A percentile compares a stretch with the other conserved stretches of the same genome.
These are phyloP conservation scores for Globisporangium perplexum DNA, from an alignment of 352 stramenopile genomes.

Conservation along the genomic window DNA sequence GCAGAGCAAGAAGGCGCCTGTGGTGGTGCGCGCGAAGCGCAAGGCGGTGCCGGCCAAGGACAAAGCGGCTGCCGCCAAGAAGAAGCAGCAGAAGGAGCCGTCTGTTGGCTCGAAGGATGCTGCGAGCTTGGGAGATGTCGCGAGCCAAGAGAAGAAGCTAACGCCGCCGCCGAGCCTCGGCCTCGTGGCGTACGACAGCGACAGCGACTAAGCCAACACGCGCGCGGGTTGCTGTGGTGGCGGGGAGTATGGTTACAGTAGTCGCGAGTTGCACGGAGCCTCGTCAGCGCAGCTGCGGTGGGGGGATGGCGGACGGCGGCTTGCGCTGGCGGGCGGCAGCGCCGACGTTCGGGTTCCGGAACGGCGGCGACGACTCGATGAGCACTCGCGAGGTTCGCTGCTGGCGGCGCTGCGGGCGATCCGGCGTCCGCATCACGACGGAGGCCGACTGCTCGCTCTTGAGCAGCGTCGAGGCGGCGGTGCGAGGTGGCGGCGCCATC, in stretches of 20 bases:
- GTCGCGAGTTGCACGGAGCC: background rate
- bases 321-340: slow-evolving; percentile 16
- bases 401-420: slow-evolving; percentile 56
- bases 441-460: slow-evolving; percentile 9
- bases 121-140: background rate
- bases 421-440: slow-evolving; percentile 74
- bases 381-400: slow-evolving; percentile 40
- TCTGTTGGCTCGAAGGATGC: background rate
- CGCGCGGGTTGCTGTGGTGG: background rate
- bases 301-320: slow-evolving; percentile 9
- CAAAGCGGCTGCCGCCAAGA: slow-evolving; percentile 9
- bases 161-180: slow-evolving; percentile 18
- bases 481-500: slow-evolving; percentile 2
- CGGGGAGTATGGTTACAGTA: background rate
- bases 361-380: slow-evolving; percentile 70
- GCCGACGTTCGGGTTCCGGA: slow-evolving; percentile 37
- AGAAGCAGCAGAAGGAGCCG: slow-evolving; percentile 9
- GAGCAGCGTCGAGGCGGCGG: slow-evolving; percentile 8
- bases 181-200: slow-evolving; percentile 62
- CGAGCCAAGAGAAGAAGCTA: slow-evolving; percentile 12
- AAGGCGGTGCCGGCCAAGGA: slow-evolving; percentile 22
- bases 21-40: slow-evolving; percentile 54
- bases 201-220: slow-evolving; percentile 34
- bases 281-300: slow-evolving; percentile 19
- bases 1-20: slow-evolving; percentile 22